Evolutionary conservation across 192 early-diverging fungal genomes (phyloP).

Genomic region (Coemansia sp.): DNA sequence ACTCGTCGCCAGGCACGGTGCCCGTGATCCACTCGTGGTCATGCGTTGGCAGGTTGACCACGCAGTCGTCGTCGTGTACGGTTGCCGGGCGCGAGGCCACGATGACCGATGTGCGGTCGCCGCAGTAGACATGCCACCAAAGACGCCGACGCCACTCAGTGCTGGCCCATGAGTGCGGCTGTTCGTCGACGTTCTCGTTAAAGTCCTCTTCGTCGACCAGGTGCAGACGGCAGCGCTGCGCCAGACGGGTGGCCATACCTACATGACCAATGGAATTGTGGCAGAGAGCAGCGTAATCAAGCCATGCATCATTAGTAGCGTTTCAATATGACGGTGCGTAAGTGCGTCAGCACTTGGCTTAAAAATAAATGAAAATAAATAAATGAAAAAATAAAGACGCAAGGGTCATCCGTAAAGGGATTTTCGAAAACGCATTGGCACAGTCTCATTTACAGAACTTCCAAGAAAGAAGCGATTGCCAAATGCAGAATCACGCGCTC

Average conservation of each 20-base stretch:
- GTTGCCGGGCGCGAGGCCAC: conserved; percentile 53
- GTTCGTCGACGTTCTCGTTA: conserved; percentile 45
- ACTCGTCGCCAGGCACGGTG: conserved; percentile 17
- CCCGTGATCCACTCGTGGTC: conserved; percentile 51
- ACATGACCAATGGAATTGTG: neutral
- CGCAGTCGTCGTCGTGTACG: conserved; percentile 52
- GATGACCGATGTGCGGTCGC: conserved; percentile 52
- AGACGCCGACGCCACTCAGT: conserved; percentile 53
- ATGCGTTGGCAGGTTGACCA: conserved; percentile 44
- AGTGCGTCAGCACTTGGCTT: no score
- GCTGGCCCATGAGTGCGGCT: conserved; percentile 32
- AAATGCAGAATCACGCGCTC: conserved; percentile 5
- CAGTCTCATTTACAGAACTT: no score
- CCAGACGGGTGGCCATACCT: conserved; percentile 52
- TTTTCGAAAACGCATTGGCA: neutral
- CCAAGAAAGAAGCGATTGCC: neutral
- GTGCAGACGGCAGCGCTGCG: conserved; percentile 50
- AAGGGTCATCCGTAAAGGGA: no score
- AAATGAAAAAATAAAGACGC: neutral
- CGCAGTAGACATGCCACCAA: conserved; percentile 51
- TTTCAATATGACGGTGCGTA: no score
- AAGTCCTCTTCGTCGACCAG: conserved; percentile 54
- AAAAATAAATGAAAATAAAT: neutral
- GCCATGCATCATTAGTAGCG: conserved; percentile 10
- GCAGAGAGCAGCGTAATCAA: neutral